Evolutionary conservation across 176 grass and related monocot species (phyloP).

Genomic region (Zea luxurians): DNA sequence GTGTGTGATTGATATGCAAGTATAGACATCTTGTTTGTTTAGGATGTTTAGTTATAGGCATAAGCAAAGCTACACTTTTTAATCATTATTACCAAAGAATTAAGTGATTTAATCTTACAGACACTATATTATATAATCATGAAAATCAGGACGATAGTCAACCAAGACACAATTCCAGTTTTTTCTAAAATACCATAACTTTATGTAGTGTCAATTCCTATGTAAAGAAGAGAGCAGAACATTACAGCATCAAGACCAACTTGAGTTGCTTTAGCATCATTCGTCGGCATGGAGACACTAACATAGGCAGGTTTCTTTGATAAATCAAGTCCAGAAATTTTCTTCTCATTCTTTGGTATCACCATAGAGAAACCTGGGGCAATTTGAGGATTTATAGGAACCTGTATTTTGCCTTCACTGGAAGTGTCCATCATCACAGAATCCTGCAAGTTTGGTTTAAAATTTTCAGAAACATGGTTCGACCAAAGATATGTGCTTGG

Average conservation of each 20-base stretch:
- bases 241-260: constrained; percentile 50
- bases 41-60: background rate
- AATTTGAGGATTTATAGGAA: constrained; percentile 81
- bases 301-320: constrained; percentile 76
- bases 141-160: background rate
- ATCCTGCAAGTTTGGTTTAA: constrained; percentile 51
- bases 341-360: constrained; percentile 61
- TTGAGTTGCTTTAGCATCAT: constrained; percentile 48
- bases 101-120: constrained; percentile 8
- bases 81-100: constrained; percentile 14
- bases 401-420: constrained; percentile 78
- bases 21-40: constrained; percentile 7
- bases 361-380: constrained; percentile 68
- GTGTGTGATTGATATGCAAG: constrained; percentile 34
- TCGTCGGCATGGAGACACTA: constrained; percentile 61
- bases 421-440: constrained; percentile 36
- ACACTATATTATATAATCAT: background rate
- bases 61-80: background rate
- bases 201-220: background rate
- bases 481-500: constrained; percentile 53
- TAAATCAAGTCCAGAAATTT: constrained; percentile 50
- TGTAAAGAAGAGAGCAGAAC: constrained; percentile 26
- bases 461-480: constrained; percentile 57
- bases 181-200: constrained; percentile 10
- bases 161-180: background rate